phyloP scores from a whole-genome alignment of 331 rosid genomes.

The Acacia concinna region DNA sequence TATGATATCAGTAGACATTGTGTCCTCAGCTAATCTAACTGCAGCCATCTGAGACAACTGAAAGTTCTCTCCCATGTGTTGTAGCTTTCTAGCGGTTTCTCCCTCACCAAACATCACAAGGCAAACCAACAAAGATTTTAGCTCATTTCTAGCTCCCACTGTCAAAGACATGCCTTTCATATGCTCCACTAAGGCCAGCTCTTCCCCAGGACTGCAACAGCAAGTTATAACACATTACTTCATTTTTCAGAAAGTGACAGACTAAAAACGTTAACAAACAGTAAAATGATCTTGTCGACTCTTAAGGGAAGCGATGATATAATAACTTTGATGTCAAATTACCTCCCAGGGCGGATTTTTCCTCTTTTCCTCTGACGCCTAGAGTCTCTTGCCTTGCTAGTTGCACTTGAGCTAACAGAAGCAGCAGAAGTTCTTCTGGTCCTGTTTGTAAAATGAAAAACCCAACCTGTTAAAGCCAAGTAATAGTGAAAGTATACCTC shows the following conservation, averaged over 20 bases:
- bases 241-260: background rate
- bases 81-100: slow-evolving; percentile 80
- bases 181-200: slow-evolving; percentile 90
- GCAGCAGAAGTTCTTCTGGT: slow-evolving; percentile 66
- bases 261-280: background rate
- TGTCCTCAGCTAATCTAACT: slow-evolving; percentile 74
- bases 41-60: slow-evolving; percentile 89
- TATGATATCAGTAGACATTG: slow-evolving; percentile 59
- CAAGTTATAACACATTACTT: slow-evolving; percentile 16
- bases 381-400: slow-evolving; percentile 80
- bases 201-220: slow-evolving; percentile 80
- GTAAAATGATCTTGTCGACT: background rate
- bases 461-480: slow-evolving; percentile 22
- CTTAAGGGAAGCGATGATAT: background rate
- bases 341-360: slow-evolving; percentile 98
- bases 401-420: slow-evolving; percentile 61
- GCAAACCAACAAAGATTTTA: slow-evolving; percentile 69
- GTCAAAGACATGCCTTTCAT: slow-evolving; percentile 80
- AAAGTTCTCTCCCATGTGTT: slow-evolving; percentile 72
- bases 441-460: slow-evolving; percentile 53
- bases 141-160: slow-evolving; percentile 62
- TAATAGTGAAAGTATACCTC: background rate
- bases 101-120: slow-evolving; percentile 86
- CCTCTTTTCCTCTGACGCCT: slow-evolving; percentile 92
- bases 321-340: slow-evolving; percentile 15